phyloP scores from a whole-genome alignment of 225 moss, liverwort and hornwort genomes.

The Polytrichum commune region DNA sequence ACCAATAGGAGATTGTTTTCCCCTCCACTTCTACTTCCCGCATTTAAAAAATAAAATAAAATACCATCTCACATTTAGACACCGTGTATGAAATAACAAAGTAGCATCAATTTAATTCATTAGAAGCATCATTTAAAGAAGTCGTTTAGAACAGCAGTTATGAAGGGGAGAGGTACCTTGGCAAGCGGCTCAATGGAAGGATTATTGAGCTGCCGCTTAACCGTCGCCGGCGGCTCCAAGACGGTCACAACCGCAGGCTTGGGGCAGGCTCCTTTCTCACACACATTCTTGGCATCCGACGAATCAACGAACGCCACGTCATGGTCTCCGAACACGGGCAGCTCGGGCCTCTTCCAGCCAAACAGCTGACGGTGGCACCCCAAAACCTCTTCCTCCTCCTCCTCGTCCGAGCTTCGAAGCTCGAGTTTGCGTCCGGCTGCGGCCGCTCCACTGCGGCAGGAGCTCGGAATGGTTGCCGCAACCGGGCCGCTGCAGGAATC shows the following conservation, averaged over 20 bases:
- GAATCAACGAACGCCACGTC: not conserved
- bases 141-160: no score
- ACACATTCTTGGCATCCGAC: not conserved
- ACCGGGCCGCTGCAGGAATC: not conserved
- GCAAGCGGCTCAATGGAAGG: no score
- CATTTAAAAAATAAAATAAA: no score
- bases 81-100: no score
- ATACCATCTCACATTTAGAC: no score
- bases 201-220: not conserved
- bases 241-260: not conserved
- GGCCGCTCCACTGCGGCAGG: not conserved
- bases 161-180: no score
- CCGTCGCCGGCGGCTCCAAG: not conserved
- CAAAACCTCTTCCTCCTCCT: not conserved
- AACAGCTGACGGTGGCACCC: not conserved
- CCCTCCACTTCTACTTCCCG: no score
- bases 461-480: not conserved
- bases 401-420: slow-evolving; percentile 17
- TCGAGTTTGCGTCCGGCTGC: not conserved
- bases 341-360: slow-evolving; percentile 3
- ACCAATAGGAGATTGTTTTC: no score
- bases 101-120: no score
- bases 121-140: no score
- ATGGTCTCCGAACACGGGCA: slow-evolving; percentile 14
- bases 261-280: not conserved